A percentile compares a stretch with the other conserved stretches of the same genome.
These are phyloP conservation scores for Alliaria petiolata DNA, from an alignment of 345 rosid species.

Conservation along the genomic window DNA sequence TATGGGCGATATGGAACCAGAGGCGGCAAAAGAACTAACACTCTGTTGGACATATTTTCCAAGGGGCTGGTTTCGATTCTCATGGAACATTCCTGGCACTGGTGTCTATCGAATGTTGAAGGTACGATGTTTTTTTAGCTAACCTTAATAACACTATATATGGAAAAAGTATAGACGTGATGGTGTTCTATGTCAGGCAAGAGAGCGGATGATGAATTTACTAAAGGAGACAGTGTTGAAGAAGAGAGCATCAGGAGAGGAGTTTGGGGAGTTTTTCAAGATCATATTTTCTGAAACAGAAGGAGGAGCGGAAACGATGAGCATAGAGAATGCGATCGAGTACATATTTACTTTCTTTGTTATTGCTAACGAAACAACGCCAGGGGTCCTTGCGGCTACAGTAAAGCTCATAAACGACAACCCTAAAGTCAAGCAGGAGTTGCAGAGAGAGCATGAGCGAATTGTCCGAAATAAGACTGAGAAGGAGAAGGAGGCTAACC, in stretches of 20 bases:
- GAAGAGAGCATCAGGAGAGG: constrained; percentile 9
- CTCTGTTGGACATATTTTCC: constrained; percentile 14
- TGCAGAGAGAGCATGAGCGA: constrained; percentile 12
- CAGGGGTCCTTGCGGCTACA: background rate
- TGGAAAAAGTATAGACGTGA: background rate
- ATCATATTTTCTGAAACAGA: constrained; percentile 2
- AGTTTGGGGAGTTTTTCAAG: constrained; percentile 6
- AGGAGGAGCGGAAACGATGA: background rate
- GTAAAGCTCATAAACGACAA: constrained; percentile 14
- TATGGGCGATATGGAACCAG: constrained; percentile 20
- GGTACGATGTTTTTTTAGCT: background rate
- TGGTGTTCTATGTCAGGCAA: constrained; percentile 7
- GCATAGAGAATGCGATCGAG: background rate
- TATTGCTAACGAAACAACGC: constrained; percentile 10
- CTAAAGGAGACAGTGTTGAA: background rate
- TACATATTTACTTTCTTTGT: constrained; percentile 5
- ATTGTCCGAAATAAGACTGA: background rate
- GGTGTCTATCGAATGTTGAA: constrained; percentile 13
- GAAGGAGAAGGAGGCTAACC: background rate
- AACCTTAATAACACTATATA: background rate
- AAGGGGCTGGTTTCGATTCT: constrained; percentile 9
- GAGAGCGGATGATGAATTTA: background rate
- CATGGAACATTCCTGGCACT: constrained; percentile 9
- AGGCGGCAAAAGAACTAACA: constrained; percentile 11
- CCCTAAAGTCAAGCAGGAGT: constrained; percentile 15